Percentiles rank a stretch among this genome's conserved stretches.
phyloP scores from a whole-genome alignment of 495 filamentous ascomycete species.

The Penicillium ochrochloron region DNA sequence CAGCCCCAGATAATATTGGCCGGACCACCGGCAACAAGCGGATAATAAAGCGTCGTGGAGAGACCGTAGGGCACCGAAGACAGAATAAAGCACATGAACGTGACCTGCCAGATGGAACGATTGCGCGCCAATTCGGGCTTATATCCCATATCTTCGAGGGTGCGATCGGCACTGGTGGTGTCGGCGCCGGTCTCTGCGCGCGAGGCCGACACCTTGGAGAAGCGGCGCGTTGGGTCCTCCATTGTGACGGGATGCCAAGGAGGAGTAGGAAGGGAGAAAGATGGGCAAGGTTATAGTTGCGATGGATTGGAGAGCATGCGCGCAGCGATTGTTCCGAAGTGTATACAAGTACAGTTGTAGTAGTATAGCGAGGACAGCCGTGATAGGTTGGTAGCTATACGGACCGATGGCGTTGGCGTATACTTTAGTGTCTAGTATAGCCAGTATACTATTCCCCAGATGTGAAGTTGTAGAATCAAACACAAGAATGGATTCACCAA shows the following conservation, averaged over 20 bases:
- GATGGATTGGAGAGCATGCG: neutral
- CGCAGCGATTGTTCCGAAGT: neutral
- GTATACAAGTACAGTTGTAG: neutral
- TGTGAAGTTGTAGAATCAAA: neutral
- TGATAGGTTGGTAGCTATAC: neutral
- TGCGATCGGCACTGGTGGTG: conserved; percentile 29
- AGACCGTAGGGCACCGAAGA: conserved; percentile 63
- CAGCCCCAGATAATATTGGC: conserved; percentile 68
- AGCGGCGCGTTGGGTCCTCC: conserved; percentile 23
- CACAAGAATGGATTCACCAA: neutral
- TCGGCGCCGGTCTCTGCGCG: conserved; percentile 22
- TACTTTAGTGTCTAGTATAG: neutral
- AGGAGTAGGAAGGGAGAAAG: neutral
- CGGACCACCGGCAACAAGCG: conserved; percentile 62
- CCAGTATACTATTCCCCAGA: neutral
- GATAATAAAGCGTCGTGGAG: conserved; percentile 66
- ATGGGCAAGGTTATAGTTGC: neutral
- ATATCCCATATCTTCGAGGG: conserved; percentile 54
- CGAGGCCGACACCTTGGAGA: conserved; percentile 24
- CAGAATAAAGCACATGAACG: conserved; percentile 51
- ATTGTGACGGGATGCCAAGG: conserved; percentile 14
- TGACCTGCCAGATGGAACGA: conserved; percentile 49
- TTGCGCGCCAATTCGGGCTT: conserved; percentile 58
- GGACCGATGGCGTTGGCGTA: too few species aligned
- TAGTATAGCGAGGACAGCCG: neutral